A percentile compares a stretch with the other conserved stretches of the same genome.
Evolutionary conservation across 1,139 yeast species (phyloP).

Genomic region (Zygosaccharomyces sapae): DNA sequence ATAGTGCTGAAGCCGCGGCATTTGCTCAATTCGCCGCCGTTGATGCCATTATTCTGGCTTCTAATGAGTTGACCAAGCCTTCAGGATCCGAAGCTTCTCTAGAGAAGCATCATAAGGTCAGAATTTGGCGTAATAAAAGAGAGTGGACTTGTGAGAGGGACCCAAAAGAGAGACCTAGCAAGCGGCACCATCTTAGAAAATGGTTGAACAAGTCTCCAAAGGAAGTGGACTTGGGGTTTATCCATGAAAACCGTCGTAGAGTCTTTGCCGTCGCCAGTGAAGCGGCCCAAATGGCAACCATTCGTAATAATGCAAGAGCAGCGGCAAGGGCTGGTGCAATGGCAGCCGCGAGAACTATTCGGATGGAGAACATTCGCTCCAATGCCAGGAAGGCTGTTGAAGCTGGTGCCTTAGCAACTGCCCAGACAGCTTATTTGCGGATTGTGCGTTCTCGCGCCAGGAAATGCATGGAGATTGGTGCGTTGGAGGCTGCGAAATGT

Average conservation of each 20-base stretch:
- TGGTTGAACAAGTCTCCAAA: not conserved
- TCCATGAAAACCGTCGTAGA: not conserved
- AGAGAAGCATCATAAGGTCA: not conserved
- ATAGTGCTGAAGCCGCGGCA: not conserved
- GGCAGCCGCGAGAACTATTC: not conserved
- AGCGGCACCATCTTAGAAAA: slow-evolving; percentile 1
- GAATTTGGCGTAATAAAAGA: slow-evolving; percentile 1
- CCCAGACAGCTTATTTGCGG: not conserved
- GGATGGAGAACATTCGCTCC: not conserved
- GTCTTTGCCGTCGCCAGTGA: not conserved
- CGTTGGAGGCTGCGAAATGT: not conserved
- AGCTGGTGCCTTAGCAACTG: not conserved
- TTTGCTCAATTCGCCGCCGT: not conserved
- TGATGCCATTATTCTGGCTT: not conserved
- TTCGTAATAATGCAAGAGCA: not conserved
- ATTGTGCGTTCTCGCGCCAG: not conserved
- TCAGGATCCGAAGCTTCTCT: not conserved
- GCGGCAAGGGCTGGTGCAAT: not conserved
- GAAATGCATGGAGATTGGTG: not conserved
- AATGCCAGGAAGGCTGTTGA: not conserved
- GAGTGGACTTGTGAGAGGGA: not conserved
- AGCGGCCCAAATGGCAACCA: slow-evolving; percentile 3
- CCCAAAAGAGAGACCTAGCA: not conserved
- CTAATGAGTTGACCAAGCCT: not conserved
- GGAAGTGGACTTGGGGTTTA: not conserved